Evolutionary conservation across 2,329 filamentous ascomycete genomes (phyloP).

Genomic region (Paecilomyces variotii): DNA sequence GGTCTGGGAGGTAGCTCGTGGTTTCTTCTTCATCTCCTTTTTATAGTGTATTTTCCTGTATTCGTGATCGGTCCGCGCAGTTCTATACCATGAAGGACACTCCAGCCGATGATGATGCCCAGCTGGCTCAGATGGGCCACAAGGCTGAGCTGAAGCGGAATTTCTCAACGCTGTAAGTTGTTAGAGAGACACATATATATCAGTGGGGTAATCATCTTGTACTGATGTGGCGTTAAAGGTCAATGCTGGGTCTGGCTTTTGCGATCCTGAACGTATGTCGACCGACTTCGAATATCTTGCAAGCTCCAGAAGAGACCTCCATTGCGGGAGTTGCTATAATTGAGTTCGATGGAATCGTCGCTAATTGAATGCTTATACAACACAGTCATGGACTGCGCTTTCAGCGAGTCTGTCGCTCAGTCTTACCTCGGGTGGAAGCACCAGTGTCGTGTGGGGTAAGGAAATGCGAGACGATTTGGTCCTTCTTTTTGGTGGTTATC

Average conservation of each 20-base stretch:
- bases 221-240: conserved; percentile 16
- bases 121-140: conserved; percentile 50
- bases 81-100: conserved; percentile 9
- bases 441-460: conserved; percentile 64
- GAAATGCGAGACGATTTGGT: neutral
- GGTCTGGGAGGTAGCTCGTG: neutral
- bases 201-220: neutral
- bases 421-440: conserved; percentile 63
- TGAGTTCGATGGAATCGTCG: neutral
- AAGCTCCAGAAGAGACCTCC: neutral
- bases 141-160: conserved; percentile 51
- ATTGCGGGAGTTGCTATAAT: neutral
- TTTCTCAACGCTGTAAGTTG: conserved; percentile 43
- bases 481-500: neutral
- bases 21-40: neutral
- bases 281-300: neutral
- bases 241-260: conserved; percentile 56
- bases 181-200: neutral
- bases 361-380: conserved; percentile 1
- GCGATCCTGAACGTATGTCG: conserved; percentile 48
- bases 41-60: neutral
- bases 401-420: conserved; percentile 52
- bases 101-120: conserved; percentile 36
- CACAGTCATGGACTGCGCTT: conserved; percentile 51
- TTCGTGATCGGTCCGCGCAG: neutral